Percentiles rank a stretch among this genome's conserved stretches.
phyloP scores from a whole-genome alignment of 2,329 filamentous ascomycete species.

The Xylaria sp. region DNA sequence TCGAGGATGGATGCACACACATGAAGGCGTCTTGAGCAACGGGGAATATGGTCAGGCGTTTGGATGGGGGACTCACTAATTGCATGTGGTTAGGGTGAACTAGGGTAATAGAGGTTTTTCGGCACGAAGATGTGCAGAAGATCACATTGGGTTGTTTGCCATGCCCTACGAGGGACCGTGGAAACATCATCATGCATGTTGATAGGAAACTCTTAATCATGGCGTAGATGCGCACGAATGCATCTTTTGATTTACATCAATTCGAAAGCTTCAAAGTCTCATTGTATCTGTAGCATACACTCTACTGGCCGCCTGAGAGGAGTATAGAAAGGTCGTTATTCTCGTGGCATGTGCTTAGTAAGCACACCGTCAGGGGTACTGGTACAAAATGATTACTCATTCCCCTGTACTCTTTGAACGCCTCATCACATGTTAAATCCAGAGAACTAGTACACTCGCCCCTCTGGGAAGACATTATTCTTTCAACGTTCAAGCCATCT shows the following conservation, averaged over 20 bases:
- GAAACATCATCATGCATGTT: conserved; percentile 9
- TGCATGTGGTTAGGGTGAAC: conserved; percentile 32
- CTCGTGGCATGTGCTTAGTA: conserved; percentile 4
- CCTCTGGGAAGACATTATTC: conserved; percentile 7
- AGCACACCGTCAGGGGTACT: conserved; percentile 18
- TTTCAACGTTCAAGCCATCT: conserved; percentile 21
- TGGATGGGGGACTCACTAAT: conserved; percentile 28
- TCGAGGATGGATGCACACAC: conserved; percentile 16
- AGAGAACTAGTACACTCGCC: conserved; percentile 31
- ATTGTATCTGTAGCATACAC: conserved; percentile 12
- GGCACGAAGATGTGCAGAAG: conserved; percentile 15
- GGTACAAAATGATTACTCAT: conserved; percentile 14
- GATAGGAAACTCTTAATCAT: conserved; percentile 24
- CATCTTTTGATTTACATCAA: conserved; percentile 37
- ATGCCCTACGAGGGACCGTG: conserved; percentile 15
- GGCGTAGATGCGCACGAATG: conserved; percentile 33
- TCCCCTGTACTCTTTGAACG: conserved; percentile 28
- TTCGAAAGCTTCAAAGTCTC: conserved; percentile 2
- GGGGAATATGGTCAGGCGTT: conserved; percentile 35
- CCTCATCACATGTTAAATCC: conserved; percentile 32
- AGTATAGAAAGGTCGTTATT: conserved; percentile 16
- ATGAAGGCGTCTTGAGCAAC: conserved; percentile 23
- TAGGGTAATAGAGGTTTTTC: conserved; percentile 33
- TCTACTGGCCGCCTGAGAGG: conserved; percentile 12
- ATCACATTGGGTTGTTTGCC: conserved; percentile 15